Conservation (phyloP, 2,329 filamentous ascomycete species). For the Aspergillus ochraceoroseus region DNA sequence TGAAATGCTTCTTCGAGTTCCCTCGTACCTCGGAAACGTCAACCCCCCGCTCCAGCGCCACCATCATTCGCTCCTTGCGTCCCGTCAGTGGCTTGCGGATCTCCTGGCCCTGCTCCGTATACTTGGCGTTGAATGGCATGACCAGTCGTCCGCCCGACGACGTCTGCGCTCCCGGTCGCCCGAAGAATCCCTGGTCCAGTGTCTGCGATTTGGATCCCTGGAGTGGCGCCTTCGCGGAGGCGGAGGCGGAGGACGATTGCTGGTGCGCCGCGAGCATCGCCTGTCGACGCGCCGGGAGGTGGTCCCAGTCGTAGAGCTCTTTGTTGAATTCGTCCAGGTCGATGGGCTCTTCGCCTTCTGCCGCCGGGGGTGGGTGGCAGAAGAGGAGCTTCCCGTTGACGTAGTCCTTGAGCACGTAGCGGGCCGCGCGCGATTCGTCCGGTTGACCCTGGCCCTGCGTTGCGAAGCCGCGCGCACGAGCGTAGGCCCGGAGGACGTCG, state of each 20-base stretch:
- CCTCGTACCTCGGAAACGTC: constrained; percentile 70
- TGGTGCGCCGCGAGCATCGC: constrained; percentile 39
- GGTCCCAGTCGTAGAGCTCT: constrained; percentile 76
- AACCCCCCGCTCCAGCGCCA: constrained; percentile 77
- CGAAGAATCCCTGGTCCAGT: constrained; percentile 89
- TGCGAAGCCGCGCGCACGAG: constrained; percentile 80
- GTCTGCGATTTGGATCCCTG: constrained; percentile 68
- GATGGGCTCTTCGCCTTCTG: constrained; percentile 43
- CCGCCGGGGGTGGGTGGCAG: constrained; percentile 72
- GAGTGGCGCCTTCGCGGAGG: constrained; percentile 40
- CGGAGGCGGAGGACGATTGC: constrained; percentile 16
- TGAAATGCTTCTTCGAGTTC: constrained; percentile 74
- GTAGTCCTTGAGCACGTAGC: constrained; percentile 92
- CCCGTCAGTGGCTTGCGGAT: constrained; percentile 74
- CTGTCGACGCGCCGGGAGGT: constrained; percentile 77
- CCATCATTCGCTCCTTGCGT: constrained; percentile 71
- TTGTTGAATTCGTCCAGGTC: constrained; percentile 76
- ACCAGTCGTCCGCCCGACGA: constrained; percentile 62
- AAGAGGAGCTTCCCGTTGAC: constrained; percentile 93
- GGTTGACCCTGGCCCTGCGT: constrained; percentile 86
- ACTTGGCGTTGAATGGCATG: constrained; percentile 85
- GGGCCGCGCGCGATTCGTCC: constrained; percentile 85
- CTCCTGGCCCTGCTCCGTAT: constrained; percentile 69
- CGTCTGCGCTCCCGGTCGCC: constrained; percentile 51
- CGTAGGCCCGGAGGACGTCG: constrained; percentile 81